Conservation (phyloP, 805 yeast genomes). For the Candida endomychidarum region DNA sequence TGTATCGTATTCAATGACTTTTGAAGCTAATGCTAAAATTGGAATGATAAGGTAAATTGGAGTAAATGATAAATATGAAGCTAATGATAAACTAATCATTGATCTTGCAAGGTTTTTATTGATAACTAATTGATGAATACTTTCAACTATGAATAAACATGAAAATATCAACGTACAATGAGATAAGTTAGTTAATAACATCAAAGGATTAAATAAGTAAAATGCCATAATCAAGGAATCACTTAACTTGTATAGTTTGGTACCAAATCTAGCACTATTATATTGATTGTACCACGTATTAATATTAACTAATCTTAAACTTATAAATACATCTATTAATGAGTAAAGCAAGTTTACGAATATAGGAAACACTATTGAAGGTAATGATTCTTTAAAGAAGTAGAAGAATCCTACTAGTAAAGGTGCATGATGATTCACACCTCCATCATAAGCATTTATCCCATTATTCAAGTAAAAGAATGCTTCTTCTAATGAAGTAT, state of each 20-base stretch:
- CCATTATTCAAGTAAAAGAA: slow-evolving; percentile 56
- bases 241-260: slow-evolving; percentile 22
- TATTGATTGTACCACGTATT: slow-evolving; percentile 41
- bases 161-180: slow-evolving; percentile 66
- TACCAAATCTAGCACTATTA: slow-evolving; percentile 19
- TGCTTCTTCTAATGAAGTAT: slow-evolving; percentile 45
- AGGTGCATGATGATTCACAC: slow-evolving; percentile 85
- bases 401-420: slow-evolving; percentile 56
- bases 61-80: slow-evolving; percentile 63
- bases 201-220: slow-evolving; percentile 79
- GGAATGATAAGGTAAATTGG: slow-evolving; percentile 65
- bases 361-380: slow-evolving; percentile 15
- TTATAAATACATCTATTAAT: slow-evolving; percentile 56
- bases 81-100: slow-evolving; percentile 55
- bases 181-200: slow-evolving; percentile 65
- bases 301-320: slow-evolving; percentile 51
- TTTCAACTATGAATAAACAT: slow-evolving; percentile 53
- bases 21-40: slow-evolving; percentile 38
- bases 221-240: slow-evolving; percentile 57
- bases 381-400: slow-evolving; percentile 25
- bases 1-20: slow-evolving; percentile 11
- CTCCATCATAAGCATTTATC: slow-evolving; percentile 76
- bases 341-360: slow-evolving; percentile 51
- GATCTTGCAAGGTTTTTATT: slow-evolving; percentile 41
- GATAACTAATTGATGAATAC: slow-evolving; percentile 46